phyloP scores from a whole-genome alignment of 306 rosid genomes.

The Corylus americana region DNA sequence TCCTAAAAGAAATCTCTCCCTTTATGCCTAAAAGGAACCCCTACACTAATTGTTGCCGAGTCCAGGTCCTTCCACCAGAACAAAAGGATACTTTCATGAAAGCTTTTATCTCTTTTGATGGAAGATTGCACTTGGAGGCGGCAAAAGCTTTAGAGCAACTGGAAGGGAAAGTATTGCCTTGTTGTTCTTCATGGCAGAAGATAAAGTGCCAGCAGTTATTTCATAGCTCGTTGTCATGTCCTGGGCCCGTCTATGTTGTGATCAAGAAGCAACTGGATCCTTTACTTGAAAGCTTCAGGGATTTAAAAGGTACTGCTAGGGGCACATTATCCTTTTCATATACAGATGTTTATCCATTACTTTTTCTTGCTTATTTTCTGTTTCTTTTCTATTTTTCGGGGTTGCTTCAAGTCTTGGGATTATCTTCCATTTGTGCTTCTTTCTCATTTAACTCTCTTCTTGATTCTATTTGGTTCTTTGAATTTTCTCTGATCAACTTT shows the following conservation, averaged over 20 bases:
- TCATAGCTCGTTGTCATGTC: slow-evolving; percentile 67
- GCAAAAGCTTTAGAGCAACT: slow-evolving; percentile 85
- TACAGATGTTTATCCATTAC: slow-evolving; percentile 21
- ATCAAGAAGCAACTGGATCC: slow-evolving; percentile 58
- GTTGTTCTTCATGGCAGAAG: slow-evolving; percentile 88
- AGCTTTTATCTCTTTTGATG: slow-evolving; percentile 79
- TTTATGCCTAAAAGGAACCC: slow-evolving; percentile 65
- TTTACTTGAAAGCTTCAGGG: slow-evolving; percentile 49
- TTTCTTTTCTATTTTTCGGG: neutral
- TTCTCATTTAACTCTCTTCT: neutral
- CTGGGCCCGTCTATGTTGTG: slow-evolving; percentile 59
- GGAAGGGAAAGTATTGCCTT: slow-evolving; percentile 78
- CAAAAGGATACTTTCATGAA: slow-evolving; percentile 59
- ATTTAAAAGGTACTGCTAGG: slow-evolving; percentile 46
- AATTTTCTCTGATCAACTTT: neutral
- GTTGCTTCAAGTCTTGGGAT: slow-evolving; percentile 1
- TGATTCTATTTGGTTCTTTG: neutral
- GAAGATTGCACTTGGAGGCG: slow-evolving; percentile 92
- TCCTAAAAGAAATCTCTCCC: slow-evolving; percentile 65
- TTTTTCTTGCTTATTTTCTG: neutral
- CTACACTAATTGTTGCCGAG: slow-evolving; percentile 49
- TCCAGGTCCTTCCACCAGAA: slow-evolving; percentile 70
- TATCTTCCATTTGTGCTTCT: neutral
- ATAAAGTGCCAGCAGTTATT: slow-evolving; percentile 79
- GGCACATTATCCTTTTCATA: slow-evolving; percentile 17